phyloP scores from a whole-genome alignment of 2,329 filamentous ascomycete species.

The Stachybotrys echinatus region DNA sequence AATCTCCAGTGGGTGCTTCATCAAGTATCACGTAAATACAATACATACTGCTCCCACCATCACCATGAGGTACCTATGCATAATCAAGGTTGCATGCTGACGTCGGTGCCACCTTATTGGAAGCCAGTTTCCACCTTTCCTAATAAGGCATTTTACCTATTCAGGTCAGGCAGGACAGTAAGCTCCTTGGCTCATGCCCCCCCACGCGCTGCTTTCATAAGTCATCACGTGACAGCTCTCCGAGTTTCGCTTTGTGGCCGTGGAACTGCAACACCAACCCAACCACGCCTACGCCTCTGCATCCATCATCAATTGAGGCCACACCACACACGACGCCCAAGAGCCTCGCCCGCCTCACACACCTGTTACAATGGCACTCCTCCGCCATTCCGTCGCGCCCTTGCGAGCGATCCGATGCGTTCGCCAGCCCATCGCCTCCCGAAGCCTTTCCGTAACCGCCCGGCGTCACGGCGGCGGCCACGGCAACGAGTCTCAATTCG shows the following conservation, averaged over 20 bases:
- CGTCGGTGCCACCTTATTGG: too few relatives aligned
- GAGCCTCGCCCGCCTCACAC: slow-evolving; percentile 9
- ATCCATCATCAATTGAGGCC: slow-evolving; percentile 23
- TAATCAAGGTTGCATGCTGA: too few relatives aligned
- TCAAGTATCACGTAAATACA: too few relatives aligned
- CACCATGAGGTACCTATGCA: too few relatives aligned
- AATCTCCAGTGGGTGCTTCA: too few relatives aligned
- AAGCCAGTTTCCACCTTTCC: too few relatives aligned
- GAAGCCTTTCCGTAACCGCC: slow-evolving; percentile 39
- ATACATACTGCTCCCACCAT: too few relatives aligned
- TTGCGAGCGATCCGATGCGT: slow-evolving; percentile 31
- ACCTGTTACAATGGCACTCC: slow-evolving; percentile 24
- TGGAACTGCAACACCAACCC: not conserved
- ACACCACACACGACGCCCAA: slow-evolving; percentile 12
- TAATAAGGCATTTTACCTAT: too few relatives aligned
- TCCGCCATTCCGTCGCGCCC: slow-evolving; percentile 29
- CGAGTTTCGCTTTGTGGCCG: not conserved
- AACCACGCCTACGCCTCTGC: not conserved
- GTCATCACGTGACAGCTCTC: not conserved
- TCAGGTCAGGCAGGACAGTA: too few relatives aligned
- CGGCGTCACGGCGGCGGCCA: slow-evolving; percentile 34
- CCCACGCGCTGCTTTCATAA: not conserved
- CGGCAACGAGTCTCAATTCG: slow-evolving; percentile 69
- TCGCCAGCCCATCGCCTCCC: slow-evolving; percentile 23
- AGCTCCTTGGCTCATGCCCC: too few relatives aligned